Conservation (phyloP, 805 yeast genomes). For the Nakazawaea populi region DNA sequence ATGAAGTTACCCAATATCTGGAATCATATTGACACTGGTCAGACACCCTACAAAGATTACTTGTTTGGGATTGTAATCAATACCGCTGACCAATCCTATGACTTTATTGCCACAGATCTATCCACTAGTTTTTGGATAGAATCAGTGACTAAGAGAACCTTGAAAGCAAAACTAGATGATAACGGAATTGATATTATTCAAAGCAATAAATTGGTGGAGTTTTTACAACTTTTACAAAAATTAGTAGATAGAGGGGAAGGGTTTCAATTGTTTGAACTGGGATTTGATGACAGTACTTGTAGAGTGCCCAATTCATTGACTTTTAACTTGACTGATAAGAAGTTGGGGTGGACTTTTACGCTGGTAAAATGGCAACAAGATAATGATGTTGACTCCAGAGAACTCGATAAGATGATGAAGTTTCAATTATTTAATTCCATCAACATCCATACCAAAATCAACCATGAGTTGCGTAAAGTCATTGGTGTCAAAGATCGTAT, state of each 20-base stretch:
- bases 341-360: slow-evolving; percentile 2
- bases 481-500: slow-evolving; percentile 10
- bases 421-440: slow-evolving; percentile 2
- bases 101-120: neutral
- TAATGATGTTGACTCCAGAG: neutral
- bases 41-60: neutral
- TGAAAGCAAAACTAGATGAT: neutral
- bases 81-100: neutral
- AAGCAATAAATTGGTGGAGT: neutral
- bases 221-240: neutral
- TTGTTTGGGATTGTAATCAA: neutral
- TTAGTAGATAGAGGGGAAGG: neutral
- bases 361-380: neutral
- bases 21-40: neutral
- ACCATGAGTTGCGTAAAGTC: neutral
- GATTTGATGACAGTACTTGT: neutral
- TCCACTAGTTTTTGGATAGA: slow-evolving; percentile 1
- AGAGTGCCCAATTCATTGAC: neutral
- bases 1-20: slow-evolving; percentile 1
- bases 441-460: neutral
- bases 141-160: neutral
- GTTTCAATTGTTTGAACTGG: neutral
- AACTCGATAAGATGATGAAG: neutral
- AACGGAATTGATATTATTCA: neutral
- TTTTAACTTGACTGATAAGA: neutral